Conservation (phyloP, 352 stramenopile species). For the Pilasporangium apinafurcum region DNA sequence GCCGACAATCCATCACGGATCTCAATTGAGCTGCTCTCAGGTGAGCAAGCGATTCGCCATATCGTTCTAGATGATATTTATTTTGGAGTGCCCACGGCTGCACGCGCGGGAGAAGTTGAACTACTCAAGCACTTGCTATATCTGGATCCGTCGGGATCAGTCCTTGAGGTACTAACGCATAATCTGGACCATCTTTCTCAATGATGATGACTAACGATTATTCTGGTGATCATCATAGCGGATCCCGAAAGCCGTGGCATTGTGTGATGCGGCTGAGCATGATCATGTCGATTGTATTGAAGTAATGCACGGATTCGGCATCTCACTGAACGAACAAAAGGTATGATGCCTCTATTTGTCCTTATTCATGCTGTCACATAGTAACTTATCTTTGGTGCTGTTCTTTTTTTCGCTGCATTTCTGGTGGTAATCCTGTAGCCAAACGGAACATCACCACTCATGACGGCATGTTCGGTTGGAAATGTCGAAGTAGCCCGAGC, state of each 20-base stretch:
- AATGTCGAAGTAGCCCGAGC: constrained; percentile 79
- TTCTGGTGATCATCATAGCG: constrained; percentile 28
- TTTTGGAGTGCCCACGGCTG: constrained; percentile 64
- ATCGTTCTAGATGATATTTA: constrained; percentile 68
- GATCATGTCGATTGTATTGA: constrained; percentile 81
- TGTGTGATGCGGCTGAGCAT: constrained; percentile 79
- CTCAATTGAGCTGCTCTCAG: constrained; percentile 63
- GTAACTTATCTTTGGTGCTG: too few species aligned
- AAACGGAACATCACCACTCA: constrained; percentile 71
- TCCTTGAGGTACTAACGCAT: constrained; percentile 50
- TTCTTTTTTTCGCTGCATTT: constrained; percentile 3
- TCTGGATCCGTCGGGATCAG: constrained; percentile 48
- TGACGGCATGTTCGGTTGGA: constrained; percentile 82
- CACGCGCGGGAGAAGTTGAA: constrained; percentile 64
- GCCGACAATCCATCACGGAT: constrained; percentile 43
- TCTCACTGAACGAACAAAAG: constrained; percentile 83
- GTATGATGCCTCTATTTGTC: constrained; percentile 13
- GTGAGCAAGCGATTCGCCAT: constrained; percentile 59
- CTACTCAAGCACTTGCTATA: constrained; percentile 70
- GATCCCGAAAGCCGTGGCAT: constrained; percentile 65
- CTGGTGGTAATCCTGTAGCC: too few species aligned
- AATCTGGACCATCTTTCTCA: constrained; percentile 1
- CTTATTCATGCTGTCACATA: too few species aligned
- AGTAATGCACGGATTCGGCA: constrained; percentile 68
- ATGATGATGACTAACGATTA: constrained; percentile 3